Conservation (phyloP, 2,329 filamentous ascomycete genomes). For the Alternaria rosae region DNA sequence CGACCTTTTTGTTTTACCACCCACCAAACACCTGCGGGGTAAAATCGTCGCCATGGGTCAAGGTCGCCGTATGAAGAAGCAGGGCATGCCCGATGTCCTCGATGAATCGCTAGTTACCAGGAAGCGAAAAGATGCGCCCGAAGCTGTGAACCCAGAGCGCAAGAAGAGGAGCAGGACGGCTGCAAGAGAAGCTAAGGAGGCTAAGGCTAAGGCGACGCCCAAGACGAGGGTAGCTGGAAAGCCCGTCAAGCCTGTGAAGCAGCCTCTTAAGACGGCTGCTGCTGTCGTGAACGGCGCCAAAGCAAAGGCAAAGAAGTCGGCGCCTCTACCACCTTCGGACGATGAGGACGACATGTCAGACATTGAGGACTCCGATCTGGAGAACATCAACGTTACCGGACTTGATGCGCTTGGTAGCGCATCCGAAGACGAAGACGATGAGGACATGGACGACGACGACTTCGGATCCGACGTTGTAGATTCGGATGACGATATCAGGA, state of each 20-base stretch:
- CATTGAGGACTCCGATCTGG: constrained; percentile 36
- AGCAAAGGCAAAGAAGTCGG: constrained; percentile 43
- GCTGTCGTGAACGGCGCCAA: constrained; percentile 48
- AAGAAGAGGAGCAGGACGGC: constrained; percentile 68
- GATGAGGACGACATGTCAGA: constrained; percentile 36
- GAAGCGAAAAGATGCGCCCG: constrained; percentile 83
- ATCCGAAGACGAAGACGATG: constrained; percentile 46
- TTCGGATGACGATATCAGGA: constrained; percentile 64
- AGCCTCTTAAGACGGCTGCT: constrained; percentile 48
- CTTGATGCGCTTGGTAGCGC: constrained; percentile 52
- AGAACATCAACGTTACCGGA: constrained; percentile 43
- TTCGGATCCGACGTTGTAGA: constrained; percentile 60
- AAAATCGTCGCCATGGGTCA: constrained; percentile 71
- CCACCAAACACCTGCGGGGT: neutral
- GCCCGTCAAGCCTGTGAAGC: constrained; percentile 8
- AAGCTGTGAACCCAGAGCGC: constrained; percentile 51
- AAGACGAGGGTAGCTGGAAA: constrained; percentile 20
- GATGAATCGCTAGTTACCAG: constrained; percentile 78
- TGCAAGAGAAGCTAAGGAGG: constrained; percentile 36
- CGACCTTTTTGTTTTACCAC: neutral
- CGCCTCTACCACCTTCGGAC: constrained; percentile 39
- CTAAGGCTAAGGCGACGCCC: constrained; percentile 24
- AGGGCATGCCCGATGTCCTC: constrained; percentile 83
- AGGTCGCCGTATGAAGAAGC: constrained; percentile 93
- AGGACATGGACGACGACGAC: constrained; percentile 51